Conservation (phyloP, 192 early-diverging fungal genomes). For the Coemansia sp. region DNA sequence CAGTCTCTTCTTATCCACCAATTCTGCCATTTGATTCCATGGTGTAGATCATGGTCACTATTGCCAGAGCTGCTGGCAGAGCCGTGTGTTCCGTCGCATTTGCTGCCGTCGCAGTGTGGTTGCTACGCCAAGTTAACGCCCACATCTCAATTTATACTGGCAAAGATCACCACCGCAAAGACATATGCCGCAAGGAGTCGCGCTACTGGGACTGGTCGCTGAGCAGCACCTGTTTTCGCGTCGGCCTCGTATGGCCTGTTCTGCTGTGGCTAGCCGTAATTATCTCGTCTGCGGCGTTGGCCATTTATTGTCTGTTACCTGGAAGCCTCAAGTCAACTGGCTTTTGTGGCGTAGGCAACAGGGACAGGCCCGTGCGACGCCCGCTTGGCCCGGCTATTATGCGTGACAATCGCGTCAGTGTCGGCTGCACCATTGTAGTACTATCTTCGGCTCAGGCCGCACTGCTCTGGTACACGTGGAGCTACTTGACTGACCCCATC, state of each 20-base stretch:
- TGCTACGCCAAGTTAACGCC: not conserved
- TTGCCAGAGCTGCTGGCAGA: not conserved
- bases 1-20: not conserved
- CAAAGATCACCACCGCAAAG: not conserved
- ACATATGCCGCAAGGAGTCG: not conserved
- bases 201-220: slow-evolving; percentile 20
- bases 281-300: not conserved
- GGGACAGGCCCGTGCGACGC: slow-evolving; percentile 2
- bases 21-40: not conserved
- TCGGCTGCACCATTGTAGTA: not conserved
- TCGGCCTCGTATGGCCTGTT: slow-evolving; percentile 17
- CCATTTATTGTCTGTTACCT: slow-evolving; percentile 8
- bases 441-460: slow-evolving; percentile 4
- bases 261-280: not conserved
- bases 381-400: slow-evolving; percentile 9
- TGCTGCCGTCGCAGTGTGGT: not conserved
- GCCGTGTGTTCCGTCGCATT: not conserved
- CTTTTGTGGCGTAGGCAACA: not conserved
- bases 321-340: not conserved
- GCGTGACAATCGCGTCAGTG: slow-evolving; percentile 10
- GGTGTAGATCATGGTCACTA: slow-evolving; percentile 1
- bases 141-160: not conserved
- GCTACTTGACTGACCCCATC: not conserved
- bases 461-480: slow-evolving; percentile 8
- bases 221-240: slow-evolving; percentile 19